These are phyloP conservation scores for Odontarrhena argentea DNA, from an alignment of 345 rosid genomes.

Conservation along the genomic window DNA sequence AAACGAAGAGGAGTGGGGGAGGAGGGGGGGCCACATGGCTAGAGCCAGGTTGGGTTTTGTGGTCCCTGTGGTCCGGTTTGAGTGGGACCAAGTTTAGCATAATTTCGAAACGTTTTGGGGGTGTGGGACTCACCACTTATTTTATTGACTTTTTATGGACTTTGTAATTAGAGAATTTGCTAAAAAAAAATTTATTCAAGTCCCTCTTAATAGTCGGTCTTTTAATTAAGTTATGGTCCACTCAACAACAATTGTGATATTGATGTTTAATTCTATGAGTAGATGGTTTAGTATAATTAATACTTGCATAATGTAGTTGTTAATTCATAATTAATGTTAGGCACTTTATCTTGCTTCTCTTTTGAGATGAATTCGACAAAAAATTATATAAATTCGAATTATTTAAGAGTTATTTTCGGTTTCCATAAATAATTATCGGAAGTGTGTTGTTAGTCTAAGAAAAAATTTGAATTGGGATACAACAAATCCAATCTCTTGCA, in stretches of 20 bases:
- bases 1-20: conserved; percentile 27
- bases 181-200: conserved; percentile 8
- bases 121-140: conserved; percentile 34
- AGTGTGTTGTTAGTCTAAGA: no score
- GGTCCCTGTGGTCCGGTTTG: conserved; percentile 43
- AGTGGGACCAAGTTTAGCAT: conserved; percentile 33
- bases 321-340: no score
- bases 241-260: conserved; percentile 27
- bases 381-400: no score
- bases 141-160: conserved; percentile 13
- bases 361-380: no score
- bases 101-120: conserved; percentile 22
- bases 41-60: conserved; percentile 53
- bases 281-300: no score
- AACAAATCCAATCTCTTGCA: no score
- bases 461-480: no score
- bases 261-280: conserved; percentile 11
- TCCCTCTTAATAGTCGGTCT: neutral
- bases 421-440: no score
- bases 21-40: conserved; percentile 34
- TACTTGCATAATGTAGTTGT: no score
- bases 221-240: conserved; percentile 28
- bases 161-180: conserved; percentile 16
- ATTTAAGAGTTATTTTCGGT: no score
- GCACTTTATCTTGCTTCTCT: no score